A percentile compares a stretch with the other conserved stretches of the same genome.
These are phyloP conservation scores for Hanseniaspora osmophila DNA, from an alignment of 805 yeast species.

Conservation along the genomic window DNA sequence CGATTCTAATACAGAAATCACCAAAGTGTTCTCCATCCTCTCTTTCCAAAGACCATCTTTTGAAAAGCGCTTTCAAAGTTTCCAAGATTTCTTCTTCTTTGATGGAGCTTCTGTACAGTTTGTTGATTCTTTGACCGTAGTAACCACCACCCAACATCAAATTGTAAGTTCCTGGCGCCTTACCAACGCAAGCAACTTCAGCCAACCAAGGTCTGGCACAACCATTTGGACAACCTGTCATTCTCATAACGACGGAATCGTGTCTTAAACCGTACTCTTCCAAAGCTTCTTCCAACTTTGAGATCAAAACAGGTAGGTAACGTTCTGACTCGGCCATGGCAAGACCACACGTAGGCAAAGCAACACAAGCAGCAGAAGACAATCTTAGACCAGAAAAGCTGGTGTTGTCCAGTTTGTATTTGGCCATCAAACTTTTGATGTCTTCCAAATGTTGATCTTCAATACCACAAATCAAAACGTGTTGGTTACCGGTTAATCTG, in stretches of 20 bases:
- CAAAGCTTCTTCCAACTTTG: constrained; percentile 70
- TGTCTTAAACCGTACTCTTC: constrained; percentile 90
- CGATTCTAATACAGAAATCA: constrained; percentile 76
- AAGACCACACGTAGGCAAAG: constrained; percentile 95
- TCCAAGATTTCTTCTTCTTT: constrained; percentile 78
- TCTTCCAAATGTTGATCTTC: constrained; percentile 50
- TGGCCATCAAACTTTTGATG: constrained; percentile 48
- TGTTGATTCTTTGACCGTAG: constrained; percentile 84
- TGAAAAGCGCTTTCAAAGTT: constrained; percentile 71
- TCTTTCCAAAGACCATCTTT: constrained; percentile 89
- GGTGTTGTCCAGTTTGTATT: constrained; percentile 74
- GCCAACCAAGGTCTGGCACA: constrained; percentile 98
- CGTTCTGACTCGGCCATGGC: constrained; percentile 98
- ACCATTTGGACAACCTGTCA: constrained; percentile 98
- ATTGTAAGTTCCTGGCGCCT: constrained; percentile 86
- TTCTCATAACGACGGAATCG: constrained; percentile 89
- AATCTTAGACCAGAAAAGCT: constrained; percentile 72
- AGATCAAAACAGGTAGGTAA: constrained; percentile 61
- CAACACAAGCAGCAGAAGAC: constrained; percentile 93
- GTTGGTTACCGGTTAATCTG: constrained; percentile 93
- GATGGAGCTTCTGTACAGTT: constrained; percentile 73
- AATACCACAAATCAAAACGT: constrained; percentile 61
- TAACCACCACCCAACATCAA: constrained; percentile 93
- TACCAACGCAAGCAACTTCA: constrained; percentile 89
- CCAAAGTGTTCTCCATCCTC: constrained; percentile 88